Base-by-base conservation (phyloP, 495 filamentous ascomycete species). In the Jackrogersella minutella region DNA sequence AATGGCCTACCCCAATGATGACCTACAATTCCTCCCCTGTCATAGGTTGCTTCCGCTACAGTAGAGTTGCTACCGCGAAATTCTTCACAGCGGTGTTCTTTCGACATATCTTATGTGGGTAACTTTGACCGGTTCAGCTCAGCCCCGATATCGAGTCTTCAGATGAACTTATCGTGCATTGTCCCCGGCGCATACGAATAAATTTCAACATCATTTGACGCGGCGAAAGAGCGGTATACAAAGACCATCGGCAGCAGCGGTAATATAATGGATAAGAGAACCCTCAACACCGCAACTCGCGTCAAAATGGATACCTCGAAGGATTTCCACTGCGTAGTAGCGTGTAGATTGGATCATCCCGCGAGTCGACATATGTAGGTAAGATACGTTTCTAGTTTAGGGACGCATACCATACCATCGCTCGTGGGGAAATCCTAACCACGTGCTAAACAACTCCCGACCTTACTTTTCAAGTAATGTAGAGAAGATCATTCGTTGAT, bases 381-480 rank as follows among this genome's bases (percentile, higher is more conserved):
- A 8, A 46, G 9, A 46, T 46, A 37, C 24, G n/a, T 17, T 28
- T 22, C 51, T 24, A 43, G 37, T 61, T 52, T 43, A 60, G 30
- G 58, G 34, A 67, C 46, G 36, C 51, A 43, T 58, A 36, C n/a
- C 22, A 28, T 33, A 11, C 44, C 44, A 52, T 58, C 19, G 36
- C 30, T 17, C 44, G 58, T 58, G 58, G 64, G 59, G 65, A 68
- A 63, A 55, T 17, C 26, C 34, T 31, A 44, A 19, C 59, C 66
- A 69, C 66, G 66, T 69, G 66, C 13, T 64, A 31, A 34, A 46
- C 49, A 30, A 61, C 60, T 64, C 55, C 55, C 60, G 50, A 61
- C 55, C 66, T 69, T 43, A 63, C 65, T 58, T 58, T 41, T 69
- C 55, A 37, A 40, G 66, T 56, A 62, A 54, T 57, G 46, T 24